phyloP scores from a whole-genome alignment of 352 stramenopile species.

The Peronospora farinosa region DNA sequence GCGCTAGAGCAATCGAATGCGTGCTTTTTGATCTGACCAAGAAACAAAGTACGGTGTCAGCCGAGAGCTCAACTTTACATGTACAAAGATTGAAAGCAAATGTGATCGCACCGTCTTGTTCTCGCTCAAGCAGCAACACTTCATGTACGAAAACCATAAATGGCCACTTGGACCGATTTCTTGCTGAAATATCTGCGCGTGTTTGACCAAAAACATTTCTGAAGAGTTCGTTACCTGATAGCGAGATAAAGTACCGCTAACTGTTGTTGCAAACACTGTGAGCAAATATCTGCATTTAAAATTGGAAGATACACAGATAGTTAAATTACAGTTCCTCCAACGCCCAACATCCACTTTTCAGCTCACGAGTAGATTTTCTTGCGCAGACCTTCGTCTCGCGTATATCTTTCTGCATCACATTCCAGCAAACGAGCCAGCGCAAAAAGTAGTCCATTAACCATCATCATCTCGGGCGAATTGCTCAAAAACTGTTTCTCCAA shows the following conservation, averaged over 20 bases:
- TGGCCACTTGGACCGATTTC: slow-evolving; percentile 51
- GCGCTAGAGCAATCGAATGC: slow-evolving; percentile 42
- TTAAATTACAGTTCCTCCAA: slow-evolving; percentile 3
- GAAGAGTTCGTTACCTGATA: slow-evolving; percentile 65
- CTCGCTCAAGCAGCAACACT: slow-evolving; percentile 54
- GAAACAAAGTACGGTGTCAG: slow-evolving; percentile 2
- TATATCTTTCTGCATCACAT: slow-evolving; percentile 49
- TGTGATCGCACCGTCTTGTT: slow-evolving; percentile 57
- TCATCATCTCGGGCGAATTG: slow-evolving; percentile 58
- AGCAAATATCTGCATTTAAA: slow-evolving; percentile 46
- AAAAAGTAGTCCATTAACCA: slow-evolving; percentile 69
- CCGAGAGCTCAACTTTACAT: not conserved
- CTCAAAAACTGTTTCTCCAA: slow-evolving; percentile 73
- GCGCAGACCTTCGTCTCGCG: slow-evolving; percentile 26
- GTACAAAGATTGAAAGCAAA: not conserved
- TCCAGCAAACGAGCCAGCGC: slow-evolving; percentile 46
- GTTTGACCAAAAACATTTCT: slow-evolving; percentile 44
- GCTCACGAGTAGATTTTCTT: slow-evolving; percentile 67
- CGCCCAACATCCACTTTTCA: not conserved
- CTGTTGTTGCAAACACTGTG: slow-evolving; percentile 52
- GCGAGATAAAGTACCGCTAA: slow-evolving; percentile 51
- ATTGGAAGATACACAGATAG: slow-evolving; percentile 3
- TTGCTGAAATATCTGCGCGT: slow-evolving; percentile 35
- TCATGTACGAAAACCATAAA: slow-evolving; percentile 65
- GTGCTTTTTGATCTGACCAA: slow-evolving; percentile 57